Conservation (phyloP, 768 basidiomycete species). For the Phylloporus rhodoxanthus region DNA sequence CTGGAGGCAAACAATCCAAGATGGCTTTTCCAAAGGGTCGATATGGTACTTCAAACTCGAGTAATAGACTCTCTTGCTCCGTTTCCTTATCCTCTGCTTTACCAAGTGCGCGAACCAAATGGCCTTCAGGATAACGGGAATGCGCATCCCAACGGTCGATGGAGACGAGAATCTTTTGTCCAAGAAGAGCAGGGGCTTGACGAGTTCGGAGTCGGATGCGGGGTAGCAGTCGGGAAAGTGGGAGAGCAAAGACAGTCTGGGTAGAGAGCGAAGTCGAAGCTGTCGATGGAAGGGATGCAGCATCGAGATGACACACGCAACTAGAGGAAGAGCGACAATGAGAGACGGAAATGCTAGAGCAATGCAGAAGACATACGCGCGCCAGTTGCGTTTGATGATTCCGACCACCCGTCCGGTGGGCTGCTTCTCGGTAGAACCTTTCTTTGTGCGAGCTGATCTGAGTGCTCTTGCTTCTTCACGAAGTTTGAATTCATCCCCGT, state of each 20-base stretch:
- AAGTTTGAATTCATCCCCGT: constrained; percentile 32
- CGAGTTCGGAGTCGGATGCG: constrained; percentile 92
- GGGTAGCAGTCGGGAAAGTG: constrained; percentile 85
- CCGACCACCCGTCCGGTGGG: constrained; percentile 92
- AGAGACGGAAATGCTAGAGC: neutral
- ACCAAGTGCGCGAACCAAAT: constrained; percentile 90
- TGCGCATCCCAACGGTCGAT: constrained; percentile 89
- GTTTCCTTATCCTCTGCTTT: constrained; percentile 92
- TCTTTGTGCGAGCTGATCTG: constrained; percentile 23
- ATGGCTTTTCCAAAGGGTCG: constrained; percentile 96
- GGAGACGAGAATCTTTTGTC: constrained; percentile 93
- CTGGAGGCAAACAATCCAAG: constrained; percentile 79
- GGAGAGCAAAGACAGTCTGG: constrained; percentile 92
- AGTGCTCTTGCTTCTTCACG: constrained; percentile 41
- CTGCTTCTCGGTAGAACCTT: constrained; percentile 54
- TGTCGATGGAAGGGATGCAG: constrained; percentile 75
- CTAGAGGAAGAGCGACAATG: constrained; percentile 31
- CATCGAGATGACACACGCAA: constrained; percentile 93
- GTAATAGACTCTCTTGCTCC: constrained; percentile 85
- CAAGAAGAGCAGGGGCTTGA: constrained; percentile 81
- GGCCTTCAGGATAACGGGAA: constrained; percentile 92
- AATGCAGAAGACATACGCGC: constrained; percentile 56
- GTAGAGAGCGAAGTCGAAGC: constrained; percentile 73
- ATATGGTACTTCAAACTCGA: constrained; percentile 96
- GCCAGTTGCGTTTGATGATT: constrained; percentile 91